A percentile compares a stretch with the other conserved stretches of the same genome.
Conservation (phyloP, 2,329 filamentous ascomycete genomes). For the Tolypocladium endophyticum region DNA sequence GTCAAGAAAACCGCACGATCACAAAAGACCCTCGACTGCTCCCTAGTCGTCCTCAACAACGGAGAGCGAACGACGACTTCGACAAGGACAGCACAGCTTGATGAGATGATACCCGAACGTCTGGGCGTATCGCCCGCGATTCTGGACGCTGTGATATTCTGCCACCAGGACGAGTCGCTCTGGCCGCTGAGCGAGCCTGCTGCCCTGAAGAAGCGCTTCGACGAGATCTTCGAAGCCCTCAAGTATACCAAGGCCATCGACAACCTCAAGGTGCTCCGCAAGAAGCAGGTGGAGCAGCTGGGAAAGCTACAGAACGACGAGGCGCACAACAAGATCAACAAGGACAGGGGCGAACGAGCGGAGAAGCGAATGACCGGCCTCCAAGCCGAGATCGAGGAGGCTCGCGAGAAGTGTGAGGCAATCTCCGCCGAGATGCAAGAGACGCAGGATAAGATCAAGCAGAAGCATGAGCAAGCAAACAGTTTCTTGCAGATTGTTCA, state of each 20-base stretch:
- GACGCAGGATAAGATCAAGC: slow-evolving; percentile 44
- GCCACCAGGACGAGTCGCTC: slow-evolving; percentile 93
- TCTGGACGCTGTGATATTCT: slow-evolving; percentile 93
- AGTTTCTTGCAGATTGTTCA: slow-evolving; percentile 66
- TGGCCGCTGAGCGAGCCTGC: slow-evolving; percentile 91
- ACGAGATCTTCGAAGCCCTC: slow-evolving; percentile 93
- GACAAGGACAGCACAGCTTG: slow-evolving; percentile 69
- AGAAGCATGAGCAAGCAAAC: slow-evolving; percentile 63
- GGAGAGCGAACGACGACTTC: slow-evolving; percentile 74
- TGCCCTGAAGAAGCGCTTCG: slow-evolving; percentile 84
- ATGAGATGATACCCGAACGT: slow-evolving; percentile 73
- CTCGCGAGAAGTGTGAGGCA: slow-evolving; percentile 46
- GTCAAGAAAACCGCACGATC: slow-evolving; percentile 70
- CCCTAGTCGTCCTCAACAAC: slow-evolving; percentile 63
- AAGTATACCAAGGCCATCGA: slow-evolving; percentile 98
- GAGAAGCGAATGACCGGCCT: slow-evolving; percentile 56
- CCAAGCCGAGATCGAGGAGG: slow-evolving; percentile 52
- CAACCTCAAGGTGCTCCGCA: slow-evolving; percentile 78
- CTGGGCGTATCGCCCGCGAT: slow-evolving; percentile 85
- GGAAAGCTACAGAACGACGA: slow-evolving; percentile 64
- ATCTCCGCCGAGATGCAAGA: slow-evolving; percentile 52
- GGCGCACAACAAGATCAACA: slow-evolving; percentile 68
- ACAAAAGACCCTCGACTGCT: slow-evolving; percentile 77
- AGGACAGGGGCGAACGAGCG: slow-evolving; percentile 68
- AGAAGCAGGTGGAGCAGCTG: slow-evolving; percentile 70